Conservation (phyloP, 2,329 filamentous ascomycete species). For the Xylariaceae sp. region DNA sequence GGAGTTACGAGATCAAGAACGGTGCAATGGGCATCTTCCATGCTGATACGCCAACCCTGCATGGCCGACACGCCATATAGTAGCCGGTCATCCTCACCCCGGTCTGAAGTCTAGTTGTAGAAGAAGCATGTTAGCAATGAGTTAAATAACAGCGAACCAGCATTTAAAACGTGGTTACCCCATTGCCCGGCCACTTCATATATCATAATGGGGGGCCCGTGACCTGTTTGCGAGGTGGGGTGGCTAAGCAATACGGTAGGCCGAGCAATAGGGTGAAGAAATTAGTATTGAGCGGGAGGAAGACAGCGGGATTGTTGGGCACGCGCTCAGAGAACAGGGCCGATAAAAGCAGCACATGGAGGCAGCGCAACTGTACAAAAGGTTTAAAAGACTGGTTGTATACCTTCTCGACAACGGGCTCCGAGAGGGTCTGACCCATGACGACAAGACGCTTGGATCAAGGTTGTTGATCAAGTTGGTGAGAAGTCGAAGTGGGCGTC, state of each 20-base stretch:
- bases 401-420: slow-evolving; percentile 99
- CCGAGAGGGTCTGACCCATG: slow-evolving; percentile 99
- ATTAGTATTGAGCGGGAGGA: background rate
- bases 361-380: slow-evolving; percentile 23
- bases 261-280: background rate
- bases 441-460: slow-evolving; percentile 32
- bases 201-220: background rate
- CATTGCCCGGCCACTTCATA: background rate
- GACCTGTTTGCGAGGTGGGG: background rate
- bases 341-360: slow-evolving; percentile 6
- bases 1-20: slow-evolving; percentile 77
- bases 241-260: background rate
- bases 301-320: slow-evolving; percentile 22
- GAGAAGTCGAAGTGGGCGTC: slow-evolving; percentile 24
- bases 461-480: slow-evolving; percentile 27
- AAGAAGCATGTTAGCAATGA: slow-evolving; percentile 10
- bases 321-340: slow-evolving; percentile 18
- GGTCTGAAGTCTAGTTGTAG: slow-evolving; percentile 67
- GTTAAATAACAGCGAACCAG: background rate
- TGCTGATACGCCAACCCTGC: slow-evolving; percentile 99
- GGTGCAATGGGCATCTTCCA: slow-evolving; percentile 94
- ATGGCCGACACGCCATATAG: slow-evolving; percentile 95
- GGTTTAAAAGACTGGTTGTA: slow-evolving; percentile 34
- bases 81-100: slow-evolving; percentile 88
- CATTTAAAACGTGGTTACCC: background rate